phyloP scores from a whole-genome alignment of 169 alveolate species.

The Plasmodium blacklocki region DNA sequence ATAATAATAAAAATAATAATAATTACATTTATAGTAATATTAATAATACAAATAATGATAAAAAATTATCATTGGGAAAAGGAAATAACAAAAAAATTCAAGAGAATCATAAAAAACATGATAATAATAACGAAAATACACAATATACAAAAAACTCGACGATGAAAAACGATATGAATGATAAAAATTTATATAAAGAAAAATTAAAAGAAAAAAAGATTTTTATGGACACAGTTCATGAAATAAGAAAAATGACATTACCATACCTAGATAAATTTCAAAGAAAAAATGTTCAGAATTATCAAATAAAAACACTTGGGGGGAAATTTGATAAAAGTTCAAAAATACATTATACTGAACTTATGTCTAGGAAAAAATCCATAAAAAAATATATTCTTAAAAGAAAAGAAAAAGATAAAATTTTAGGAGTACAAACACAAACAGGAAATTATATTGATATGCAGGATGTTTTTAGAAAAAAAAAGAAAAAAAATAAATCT shows the following conservation, averaged over 20 bases:
- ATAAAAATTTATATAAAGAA: conserved; percentile 22
- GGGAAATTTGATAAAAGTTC: conserved; percentile 69
- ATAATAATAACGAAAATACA: background rate
- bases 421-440: conserved; percentile 28
- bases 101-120: background rate
- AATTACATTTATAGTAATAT: background rate
- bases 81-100: background rate
- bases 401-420: conserved; percentile 77
- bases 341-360: conserved; percentile 84
- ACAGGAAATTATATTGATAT: conserved; percentile 32
- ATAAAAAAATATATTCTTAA: conserved; percentile 79
- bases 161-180: conserved; percentile 25
- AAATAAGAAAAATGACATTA: conserved; percentile 37
- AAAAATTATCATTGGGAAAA: background rate
- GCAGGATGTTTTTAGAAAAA: conserved; percentile 55
- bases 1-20: background rate
- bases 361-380: conserved; percentile 78
- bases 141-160: conserved; percentile 24
- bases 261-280: conserved; percentile 61
- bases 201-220: conserved; percentile 26
- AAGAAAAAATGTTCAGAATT: conserved; percentile 60
- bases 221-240: conserved; percentile 60
- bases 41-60: background rate
- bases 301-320: conserved; percentile 52
- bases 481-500: conserved; percentile 10